Evolutionary conservation across 768 basidiomycete species (phyloP).

Genomic region (Termitomyces sp.): DNA sequence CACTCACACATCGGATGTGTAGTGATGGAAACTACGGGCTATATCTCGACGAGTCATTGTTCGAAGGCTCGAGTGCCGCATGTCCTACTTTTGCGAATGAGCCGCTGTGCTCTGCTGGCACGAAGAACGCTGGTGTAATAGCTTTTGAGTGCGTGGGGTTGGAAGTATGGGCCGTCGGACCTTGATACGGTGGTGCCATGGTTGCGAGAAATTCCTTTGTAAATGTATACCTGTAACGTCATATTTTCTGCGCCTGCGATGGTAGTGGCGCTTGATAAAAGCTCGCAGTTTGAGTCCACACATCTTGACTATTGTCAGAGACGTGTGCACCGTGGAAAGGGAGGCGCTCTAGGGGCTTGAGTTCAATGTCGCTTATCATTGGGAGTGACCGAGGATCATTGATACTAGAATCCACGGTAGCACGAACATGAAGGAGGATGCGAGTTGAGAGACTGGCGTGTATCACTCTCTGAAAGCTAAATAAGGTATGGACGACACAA

Average conservation of each 20-base stretch:
- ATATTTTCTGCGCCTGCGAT: background rate
- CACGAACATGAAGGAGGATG: background rate
- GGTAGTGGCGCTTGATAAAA: background rate
- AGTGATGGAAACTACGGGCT: slow-evolving; percentile 88
- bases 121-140: slow-evolving; percentile 40
- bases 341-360: background rate
- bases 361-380: background rate
- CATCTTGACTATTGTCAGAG: background rate
- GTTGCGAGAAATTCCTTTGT: background rate
- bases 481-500: background rate
- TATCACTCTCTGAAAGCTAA: background rate
- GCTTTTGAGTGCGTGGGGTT: slow-evolving; percentile 89
- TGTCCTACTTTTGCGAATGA: slow-evolving; percentile 90
- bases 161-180: slow-evolving; percentile 84
- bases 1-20: background rate
- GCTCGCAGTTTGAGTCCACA: background rate
- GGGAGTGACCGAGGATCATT: too few species aligned
- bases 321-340: too few species aligned
- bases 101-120: slow-evolving; percentile 56
- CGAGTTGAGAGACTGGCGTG: background rate
- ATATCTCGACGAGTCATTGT: slow-evolving; percentile 77
- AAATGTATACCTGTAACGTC: background rate
- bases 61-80: slow-evolving; percentile 76
- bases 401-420: background rate
- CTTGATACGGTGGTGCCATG: slow-evolving; percentile 14